Conservation (phyloP, 352 stramenopile genomes). For the Pythium scleroteichum region DNA sequence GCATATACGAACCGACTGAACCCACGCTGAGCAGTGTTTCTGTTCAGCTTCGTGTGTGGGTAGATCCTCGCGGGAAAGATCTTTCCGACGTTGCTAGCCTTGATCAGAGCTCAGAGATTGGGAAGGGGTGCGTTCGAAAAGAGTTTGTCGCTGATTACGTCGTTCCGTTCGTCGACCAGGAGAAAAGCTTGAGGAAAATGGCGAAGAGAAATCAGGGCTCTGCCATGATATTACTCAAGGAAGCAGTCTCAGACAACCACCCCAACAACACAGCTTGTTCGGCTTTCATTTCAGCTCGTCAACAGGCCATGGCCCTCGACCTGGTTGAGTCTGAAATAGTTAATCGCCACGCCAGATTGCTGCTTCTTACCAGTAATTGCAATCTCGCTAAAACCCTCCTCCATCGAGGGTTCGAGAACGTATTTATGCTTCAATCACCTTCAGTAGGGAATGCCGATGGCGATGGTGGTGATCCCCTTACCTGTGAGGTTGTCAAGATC, state of each 20-base stretch:
- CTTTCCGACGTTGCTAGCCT: constrained; percentile 9
- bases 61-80: constrained; percentile 31
- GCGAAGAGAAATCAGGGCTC: too few relatives aligned
- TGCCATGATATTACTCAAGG: too few relatives aligned
- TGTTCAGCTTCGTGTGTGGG: constrained; percentile 32
- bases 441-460: not conserved
- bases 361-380: not conserved
- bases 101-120: constrained; percentile 25
- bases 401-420: constrained; percentile 3
- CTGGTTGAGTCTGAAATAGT: too few relatives aligned
- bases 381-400: not conserved
- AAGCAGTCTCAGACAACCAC: too few relatives aligned
- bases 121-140: constrained; percentile 59
- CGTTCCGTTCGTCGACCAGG: not conserved
- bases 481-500: not conserved
- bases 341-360: not conserved
- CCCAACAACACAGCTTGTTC: too few relatives aligned
- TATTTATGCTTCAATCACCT: not conserved
- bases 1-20: not conserved
- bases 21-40: not conserved
- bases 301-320: too few relatives aligned
- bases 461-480: not conserved
- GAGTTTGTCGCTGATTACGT: constrained; percentile 25
- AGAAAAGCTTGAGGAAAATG: constrained; percentile 5
- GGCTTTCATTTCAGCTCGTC: too few relatives aligned